Evolutionary conservation across 306 rosid genomes (phyloP).

Genomic region (Cicer judaicum): DNA sequence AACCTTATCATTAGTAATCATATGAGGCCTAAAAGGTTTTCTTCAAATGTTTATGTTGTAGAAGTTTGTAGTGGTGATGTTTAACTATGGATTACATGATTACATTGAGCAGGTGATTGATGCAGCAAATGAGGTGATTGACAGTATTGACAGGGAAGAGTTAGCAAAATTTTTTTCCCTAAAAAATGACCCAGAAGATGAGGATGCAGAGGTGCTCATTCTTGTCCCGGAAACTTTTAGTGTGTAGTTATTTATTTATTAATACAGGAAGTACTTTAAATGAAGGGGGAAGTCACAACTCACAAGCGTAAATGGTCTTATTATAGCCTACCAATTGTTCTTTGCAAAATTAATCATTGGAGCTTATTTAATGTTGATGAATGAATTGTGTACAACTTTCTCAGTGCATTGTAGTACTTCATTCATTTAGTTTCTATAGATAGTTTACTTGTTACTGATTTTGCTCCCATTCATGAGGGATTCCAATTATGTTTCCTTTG

Average conservation of each 20-base stretch:
- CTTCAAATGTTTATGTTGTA: conserved; percentile 8
- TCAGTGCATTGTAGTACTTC: no score
- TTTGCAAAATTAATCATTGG: no score
- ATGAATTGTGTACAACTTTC: no score
- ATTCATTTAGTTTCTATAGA: no score
- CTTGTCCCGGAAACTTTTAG: conserved; percentile 6
- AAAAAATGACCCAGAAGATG: conserved; percentile 85
- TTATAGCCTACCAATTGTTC: no score
- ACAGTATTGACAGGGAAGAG: conserved; percentile 83
- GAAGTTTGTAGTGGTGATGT: conserved; percentile 21
- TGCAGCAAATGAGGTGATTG: conserved; percentile 82
- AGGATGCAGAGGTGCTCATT: conserved; percentile 76
- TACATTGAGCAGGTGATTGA: conserved; percentile 68
- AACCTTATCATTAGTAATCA: conserved; percentile 3
- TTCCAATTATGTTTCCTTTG: no score
- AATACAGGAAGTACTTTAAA: no score
- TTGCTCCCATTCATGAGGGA: no score
- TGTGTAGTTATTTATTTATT: background rate
- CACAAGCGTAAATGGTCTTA: no score
- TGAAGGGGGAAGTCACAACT: no score
- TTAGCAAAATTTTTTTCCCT: conserved; percentile 67
- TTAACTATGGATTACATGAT: conserved; percentile 29
- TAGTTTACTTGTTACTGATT: no score
- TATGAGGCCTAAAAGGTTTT: conserved; percentile 9
- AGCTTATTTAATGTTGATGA: no score